Conservation (phyloP, 1,284 basidiomycete genomes). For the Polyporus tsugae region DNA sequence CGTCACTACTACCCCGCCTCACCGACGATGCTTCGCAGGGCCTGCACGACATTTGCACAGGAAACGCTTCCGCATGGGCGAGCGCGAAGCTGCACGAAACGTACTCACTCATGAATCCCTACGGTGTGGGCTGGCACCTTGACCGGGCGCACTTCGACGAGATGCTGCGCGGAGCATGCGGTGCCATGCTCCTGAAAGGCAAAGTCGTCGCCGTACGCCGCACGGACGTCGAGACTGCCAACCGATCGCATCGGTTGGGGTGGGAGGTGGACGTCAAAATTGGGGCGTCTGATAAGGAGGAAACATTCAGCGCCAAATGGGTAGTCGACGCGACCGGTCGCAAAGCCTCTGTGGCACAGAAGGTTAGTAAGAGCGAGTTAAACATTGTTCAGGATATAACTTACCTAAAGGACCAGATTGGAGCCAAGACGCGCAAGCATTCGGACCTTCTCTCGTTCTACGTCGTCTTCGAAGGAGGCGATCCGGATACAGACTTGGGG, state of each 20-base stretch:
- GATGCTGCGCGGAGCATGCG: slow-evolving; percentile 35
- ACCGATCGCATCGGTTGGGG: background rate
- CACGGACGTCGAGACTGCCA: background rate
- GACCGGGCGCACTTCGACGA: slow-evolving; percentile 46
- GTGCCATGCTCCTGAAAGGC: slow-evolving; percentile 21
- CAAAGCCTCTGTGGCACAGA: slow-evolving; percentile 43
- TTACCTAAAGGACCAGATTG: slow-evolving; percentile 34
- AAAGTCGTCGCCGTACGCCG: slow-evolving; percentile 11
- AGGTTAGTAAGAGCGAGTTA: slow-evolving; percentile 32
- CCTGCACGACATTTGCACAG: slow-evolving; percentile 39
- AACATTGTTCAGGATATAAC: background rate
- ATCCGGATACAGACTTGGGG: slow-evolving; percentile 9
- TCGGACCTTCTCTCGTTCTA: slow-evolving; percentile 45
- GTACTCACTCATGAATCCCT: slow-evolving; percentile 43
- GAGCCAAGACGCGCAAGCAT: slow-evolving; percentile 37
- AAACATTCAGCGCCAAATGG: slow-evolving; percentile 39
- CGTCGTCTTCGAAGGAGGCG: slow-evolving; percentile 36
- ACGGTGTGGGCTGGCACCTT: slow-evolving; percentile 45
- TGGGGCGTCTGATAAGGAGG: background rate
- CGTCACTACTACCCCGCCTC: slow-evolving; percentile 8
- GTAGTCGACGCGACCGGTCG: slow-evolving; percentile 47
- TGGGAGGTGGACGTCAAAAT: background rate
- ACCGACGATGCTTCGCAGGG: slow-evolving; percentile 13
- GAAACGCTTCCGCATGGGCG: slow-evolving; percentile 46
- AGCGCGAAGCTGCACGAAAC: slow-evolving; percentile 40